These are phyloP conservation scores for Trametes punicea DNA, from an alignment of 768 basidiomycete species.

Conservation along the genomic window DNA sequence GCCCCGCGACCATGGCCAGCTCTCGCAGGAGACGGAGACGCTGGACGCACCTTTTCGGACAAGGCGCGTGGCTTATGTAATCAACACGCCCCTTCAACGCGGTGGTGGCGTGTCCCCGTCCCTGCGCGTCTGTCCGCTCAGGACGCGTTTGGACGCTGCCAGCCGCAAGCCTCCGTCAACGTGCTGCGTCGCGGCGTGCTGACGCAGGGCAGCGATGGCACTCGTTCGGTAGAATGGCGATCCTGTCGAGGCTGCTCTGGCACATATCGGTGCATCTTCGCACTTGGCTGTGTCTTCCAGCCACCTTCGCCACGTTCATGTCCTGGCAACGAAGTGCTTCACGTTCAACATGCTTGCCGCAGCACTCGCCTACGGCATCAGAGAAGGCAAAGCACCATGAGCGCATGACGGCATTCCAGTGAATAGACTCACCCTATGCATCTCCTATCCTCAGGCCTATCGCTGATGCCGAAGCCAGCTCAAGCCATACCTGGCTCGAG, in stretches of 20 bases:
- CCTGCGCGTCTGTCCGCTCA: not conserved
- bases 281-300: not conserved
- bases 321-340: not conserved
- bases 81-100: slow-evolving; percentile 23
- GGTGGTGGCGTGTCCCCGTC: slow-evolving; percentile 21
- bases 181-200: too few relatives aligned
- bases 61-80: slow-evolving; percentile 15
- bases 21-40: slow-evolving; percentile 2
- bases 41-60: not conserved
- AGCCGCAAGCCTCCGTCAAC: too few relatives aligned
- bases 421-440: not conserved
- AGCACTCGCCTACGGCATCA: not conserved
- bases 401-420: not conserved
- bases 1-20: not conserved
- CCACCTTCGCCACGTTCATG: not conserved
- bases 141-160: not conserved
- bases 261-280: slow-evolving; percentile 12
- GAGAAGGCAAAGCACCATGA: not conserved
- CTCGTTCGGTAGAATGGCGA: not conserved
- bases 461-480: not conserved
- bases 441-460: not conserved
- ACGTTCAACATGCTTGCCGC: not conserved
- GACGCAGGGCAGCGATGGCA: not conserved
- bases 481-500: not conserved
- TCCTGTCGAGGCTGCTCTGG: not conserved